Conservation (phyloP, 768 basidiomycete genomes). For the Panaeolus cyanescens region DNA sequence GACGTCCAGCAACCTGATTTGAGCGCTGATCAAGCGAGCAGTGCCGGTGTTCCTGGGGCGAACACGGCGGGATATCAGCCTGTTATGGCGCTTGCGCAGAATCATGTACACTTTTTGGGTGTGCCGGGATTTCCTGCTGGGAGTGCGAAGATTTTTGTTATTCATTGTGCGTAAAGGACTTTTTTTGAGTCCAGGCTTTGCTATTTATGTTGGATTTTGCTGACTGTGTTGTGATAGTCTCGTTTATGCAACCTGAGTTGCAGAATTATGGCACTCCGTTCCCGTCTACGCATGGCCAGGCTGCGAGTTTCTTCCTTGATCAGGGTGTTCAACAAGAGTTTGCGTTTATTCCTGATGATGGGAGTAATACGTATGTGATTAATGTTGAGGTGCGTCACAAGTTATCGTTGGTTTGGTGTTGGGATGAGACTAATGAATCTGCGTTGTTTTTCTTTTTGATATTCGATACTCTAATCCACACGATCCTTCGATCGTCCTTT, state of each 20-base stretch:
- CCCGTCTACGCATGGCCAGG: constrained; percentile 70
- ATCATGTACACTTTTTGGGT: constrained; percentile 84
- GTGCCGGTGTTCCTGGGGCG: constrained; percentile 13
- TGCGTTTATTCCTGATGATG: constrained; percentile 61
- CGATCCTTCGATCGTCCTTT: no score
- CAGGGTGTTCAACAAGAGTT: constrained; percentile 69
- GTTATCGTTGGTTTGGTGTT: no score
- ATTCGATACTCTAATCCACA: no score
- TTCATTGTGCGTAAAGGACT: constrained; percentile 87
- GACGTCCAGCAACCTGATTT: constrained; percentile 61
- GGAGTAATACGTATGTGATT: constrained; percentile 56
- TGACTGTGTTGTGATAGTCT: constrained; percentile 42
- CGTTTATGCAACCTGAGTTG: constrained; percentile 74
- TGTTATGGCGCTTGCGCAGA: constrained; percentile 81
- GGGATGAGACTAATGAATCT: no score
- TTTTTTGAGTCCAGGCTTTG: no score
- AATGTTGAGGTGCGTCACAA: constrained; percentile 57
- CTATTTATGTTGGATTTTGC: no score
- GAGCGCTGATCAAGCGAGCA: constrained; percentile 11
- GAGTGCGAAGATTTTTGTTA: constrained; percentile 77
- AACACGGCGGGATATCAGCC: constrained; percentile 59
- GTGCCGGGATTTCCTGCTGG: constrained; percentile 71
- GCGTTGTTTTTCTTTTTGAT: no score
- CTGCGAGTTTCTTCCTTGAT: constrained; percentile 68
- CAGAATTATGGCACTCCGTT: constrained; percentile 64